Evolutionary conservation across 2,329 filamentous ascomycete species (phyloP).

Genomic region (Cyphellophora attinorum): DNA sequence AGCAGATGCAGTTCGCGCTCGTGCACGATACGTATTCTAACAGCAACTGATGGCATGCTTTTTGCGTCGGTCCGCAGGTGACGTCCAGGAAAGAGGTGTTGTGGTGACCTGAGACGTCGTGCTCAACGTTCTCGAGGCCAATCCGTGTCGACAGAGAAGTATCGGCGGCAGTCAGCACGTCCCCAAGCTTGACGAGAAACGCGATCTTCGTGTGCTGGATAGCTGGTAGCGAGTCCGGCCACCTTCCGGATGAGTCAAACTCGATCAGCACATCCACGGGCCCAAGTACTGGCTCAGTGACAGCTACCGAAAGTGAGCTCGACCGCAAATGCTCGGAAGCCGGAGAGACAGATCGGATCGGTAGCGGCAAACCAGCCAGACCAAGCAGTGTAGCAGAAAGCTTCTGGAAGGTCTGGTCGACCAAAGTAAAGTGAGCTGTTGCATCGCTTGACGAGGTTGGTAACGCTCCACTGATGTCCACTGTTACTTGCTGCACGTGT

Average conservation of each 20-base stretch:
- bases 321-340: slow-evolving; percentile 66
- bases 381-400: slow-evolving; percentile 59
- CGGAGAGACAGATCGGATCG: slow-evolving; percentile 68
- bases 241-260: slow-evolving; percentile 86
- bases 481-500: slow-evolving; percentile 42
- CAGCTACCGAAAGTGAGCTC: slow-evolving; percentile 38
- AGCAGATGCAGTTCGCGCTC: slow-evolving; percentile 77
- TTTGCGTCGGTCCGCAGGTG: slow-evolving; percentile 47
- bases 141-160: slow-evolving; percentile 57
- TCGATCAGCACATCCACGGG: slow-evolving; percentile 75
- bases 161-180: slow-evolving; percentile 57
- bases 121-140: slow-evolving; percentile 65
- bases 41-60: slow-evolving; percentile 47
- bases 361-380: slow-evolving; percentile 77
- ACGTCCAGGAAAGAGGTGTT: slow-evolving; percentile 53
- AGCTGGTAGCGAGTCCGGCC: slow-evolving; percentile 83
- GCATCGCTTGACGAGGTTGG: slow-evolving; percentile 3
- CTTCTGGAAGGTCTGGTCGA: slow-evolving; percentile 49
- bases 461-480: slow-evolving; percentile 26
- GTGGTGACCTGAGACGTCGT: slow-evolving; percentile 10
- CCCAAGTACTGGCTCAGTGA: slow-evolving; percentile 17
- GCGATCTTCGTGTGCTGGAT: slow-evolving; percentile 93
- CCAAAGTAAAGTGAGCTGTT: slow-evolving; percentile 13
- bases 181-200: slow-evolving; percentile 62
- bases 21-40: slow-evolving; percentile 79